A percentile compares a stretch with the other conserved stretches of the same genome.
These are phyloP conservation scores for Isabelozyma heimii DNA, from an alignment of 805 yeast genomes.

Conservation along the genomic window DNA sequence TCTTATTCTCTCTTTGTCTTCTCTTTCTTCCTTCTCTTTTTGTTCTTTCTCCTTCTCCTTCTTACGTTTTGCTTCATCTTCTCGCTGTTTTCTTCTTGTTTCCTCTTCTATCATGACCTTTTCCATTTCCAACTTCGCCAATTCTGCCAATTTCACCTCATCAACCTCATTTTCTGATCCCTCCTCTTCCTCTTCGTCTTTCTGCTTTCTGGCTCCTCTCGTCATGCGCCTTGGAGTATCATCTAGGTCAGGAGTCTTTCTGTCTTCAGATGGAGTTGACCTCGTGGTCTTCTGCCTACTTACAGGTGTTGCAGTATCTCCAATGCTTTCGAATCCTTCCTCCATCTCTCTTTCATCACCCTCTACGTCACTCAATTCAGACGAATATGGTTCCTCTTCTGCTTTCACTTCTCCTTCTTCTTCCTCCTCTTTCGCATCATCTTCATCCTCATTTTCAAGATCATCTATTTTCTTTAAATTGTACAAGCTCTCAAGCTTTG, in stretches of 20 bases:
- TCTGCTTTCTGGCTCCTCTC: not conserved
- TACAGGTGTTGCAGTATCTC: not conserved
- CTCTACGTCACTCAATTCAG: conserved; percentile 2
- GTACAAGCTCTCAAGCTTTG: conserved; percentile 51
- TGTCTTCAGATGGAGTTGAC: not conserved
- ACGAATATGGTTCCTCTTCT: conserved; percentile 3
- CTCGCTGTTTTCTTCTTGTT: not conserved
- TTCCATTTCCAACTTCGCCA: conserved; percentile 3
- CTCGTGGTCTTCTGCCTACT: not conserved
- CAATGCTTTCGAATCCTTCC: not conserved
- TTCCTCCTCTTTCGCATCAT: conserved; percentile 13
- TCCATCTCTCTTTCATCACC: not conserved
- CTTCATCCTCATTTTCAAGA: conserved; percentile 37
- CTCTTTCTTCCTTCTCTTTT: conserved; percentile 3
- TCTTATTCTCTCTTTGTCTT: conserved; percentile 5
- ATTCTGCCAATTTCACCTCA: not conserved
- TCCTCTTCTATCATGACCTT: conserved; percentile 4
- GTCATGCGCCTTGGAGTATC: not conserved
- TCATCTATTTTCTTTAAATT: conserved; percentile 58
- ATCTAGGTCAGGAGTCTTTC: not conserved
- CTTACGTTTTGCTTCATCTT: conserved; percentile 1
- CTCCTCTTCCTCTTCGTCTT: not conserved
- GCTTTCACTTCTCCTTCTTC: conserved; percentile 5
- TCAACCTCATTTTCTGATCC: not conserved
- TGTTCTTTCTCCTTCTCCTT: conserved; percentile 2